Percentiles rank a stretch among this genome's conserved stretches.
Evolutionary conservation across 768 basidiomycete species (phyloP).

Genomic region (Gloeopeniophorella convolvens): DNA sequence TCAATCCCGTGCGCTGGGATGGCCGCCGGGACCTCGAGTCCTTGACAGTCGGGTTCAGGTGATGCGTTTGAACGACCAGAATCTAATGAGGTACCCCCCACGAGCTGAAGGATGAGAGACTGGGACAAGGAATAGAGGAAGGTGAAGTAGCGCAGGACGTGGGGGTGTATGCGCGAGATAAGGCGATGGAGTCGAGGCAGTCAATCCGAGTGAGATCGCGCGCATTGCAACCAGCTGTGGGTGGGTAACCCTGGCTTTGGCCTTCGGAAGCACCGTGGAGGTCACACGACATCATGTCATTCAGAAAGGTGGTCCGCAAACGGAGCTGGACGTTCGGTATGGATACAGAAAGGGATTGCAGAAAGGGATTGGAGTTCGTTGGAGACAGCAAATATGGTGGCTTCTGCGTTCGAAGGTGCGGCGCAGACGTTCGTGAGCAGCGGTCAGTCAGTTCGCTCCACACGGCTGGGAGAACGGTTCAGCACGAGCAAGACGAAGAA

Average conservation of each 20-base stretch:
- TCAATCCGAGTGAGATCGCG: conserved; percentile 2
- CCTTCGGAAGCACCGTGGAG: background rate
- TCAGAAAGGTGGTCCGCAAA: too few relatives aligned
- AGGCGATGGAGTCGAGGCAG: background rate
- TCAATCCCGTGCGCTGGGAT: background rate
- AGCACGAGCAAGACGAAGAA: too few relatives aligned
- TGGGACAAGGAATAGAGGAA: conserved; percentile 8
- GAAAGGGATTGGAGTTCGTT: too few relatives aligned
- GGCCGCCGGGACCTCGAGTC: background rate
- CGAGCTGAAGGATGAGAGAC: conserved; percentile 7
- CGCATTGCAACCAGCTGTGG: background rate
- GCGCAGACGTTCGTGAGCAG: too few relatives aligned
- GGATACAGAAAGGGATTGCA: too few relatives aligned
- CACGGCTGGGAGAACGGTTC: too few relatives aligned
- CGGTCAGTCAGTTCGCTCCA: too few relatives aligned
- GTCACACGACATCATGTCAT: too few relatives aligned
- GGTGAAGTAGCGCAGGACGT: conserved; percentile 5
- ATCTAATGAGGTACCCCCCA: conserved; percentile 2
- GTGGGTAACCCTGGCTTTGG: background rate
- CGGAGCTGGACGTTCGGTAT: too few relatives aligned
- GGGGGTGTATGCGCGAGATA: background rate
- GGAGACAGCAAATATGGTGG: too few relatives aligned
- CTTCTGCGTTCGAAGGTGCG: too few relatives aligned
- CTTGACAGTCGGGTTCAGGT: background rate
- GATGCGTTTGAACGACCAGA: background rate